Base-by-base conservation (phyloP, 495 filamentous ascomycete species). In the Neurospora sp. region DNA sequence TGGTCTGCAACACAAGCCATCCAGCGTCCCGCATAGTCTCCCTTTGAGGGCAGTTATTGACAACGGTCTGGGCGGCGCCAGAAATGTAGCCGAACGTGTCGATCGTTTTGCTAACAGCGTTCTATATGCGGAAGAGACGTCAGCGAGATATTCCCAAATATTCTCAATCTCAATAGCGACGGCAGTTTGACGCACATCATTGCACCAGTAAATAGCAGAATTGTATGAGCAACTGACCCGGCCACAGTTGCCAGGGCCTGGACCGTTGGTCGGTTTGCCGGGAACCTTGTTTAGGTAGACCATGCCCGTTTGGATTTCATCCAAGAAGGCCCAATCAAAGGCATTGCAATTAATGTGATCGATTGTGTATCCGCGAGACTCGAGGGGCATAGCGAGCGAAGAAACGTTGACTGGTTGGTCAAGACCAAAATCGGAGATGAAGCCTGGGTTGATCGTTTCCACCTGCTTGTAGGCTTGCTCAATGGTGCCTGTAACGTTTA, bases 181-280 rank as follows among this genome's bases (percentile, higher is more conserved):
- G 31, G 31, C 18, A 20, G 16, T n/a, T 62, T 7, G 8, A 77
- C 69, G 40, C 35, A 76, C 72, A 69, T 82, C 79, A 31, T 82
- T 82, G 72, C 80, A 82, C 75, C 77, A 76, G 6, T 37, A 79
- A 10, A 82, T 81, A 2, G 76, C 79, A 0, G 75, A 46, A n/a
- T 54, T 69, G 35, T 77, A 75, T 2, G 71, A 75, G 70, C 81
- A 82, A 35, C 72, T 76, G 10, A 82, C 74, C 2, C 79, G 75
- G 0, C 70, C 72, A 69, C 80, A 82, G 38, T 69, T 69, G 2
- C 74, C 27, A 0, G 78, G 80, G 6, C 81, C 81, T 1, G 78
- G 62, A 1, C 35, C 75, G 27, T 74, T 74, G 16, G 38, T 35
- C 20, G 72, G 77, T 10, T 31, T 27, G 18, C 79, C 74, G 0